These are phyloP conservation scores for Murraya paniculata DNA, from an alignment of 345 rosid species.

Conservation along the genomic window DNA sequence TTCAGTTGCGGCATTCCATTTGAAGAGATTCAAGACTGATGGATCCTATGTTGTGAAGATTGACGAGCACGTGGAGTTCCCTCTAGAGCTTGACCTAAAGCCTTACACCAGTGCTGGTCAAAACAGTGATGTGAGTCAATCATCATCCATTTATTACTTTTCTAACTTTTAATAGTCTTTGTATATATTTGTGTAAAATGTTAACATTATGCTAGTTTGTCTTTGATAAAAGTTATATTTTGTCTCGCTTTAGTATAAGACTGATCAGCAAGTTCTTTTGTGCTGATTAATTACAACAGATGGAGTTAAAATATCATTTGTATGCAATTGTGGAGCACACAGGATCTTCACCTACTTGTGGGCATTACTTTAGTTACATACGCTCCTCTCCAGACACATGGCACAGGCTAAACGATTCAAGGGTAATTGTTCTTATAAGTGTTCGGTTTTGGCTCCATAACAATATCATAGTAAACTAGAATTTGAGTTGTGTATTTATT, in stretches of 20 bases:
- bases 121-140: slow-evolving; percentile 40
- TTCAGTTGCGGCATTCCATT: slow-evolving; percentile 62
- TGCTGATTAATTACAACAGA: slow-evolving; percentile 29
- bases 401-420: slow-evolving; percentile 65
- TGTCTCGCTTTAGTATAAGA: background rate
- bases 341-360: slow-evolving; percentile 53
- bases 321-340: slow-evolving; percentile 79
- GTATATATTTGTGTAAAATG: background rate
- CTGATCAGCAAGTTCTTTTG: background rate
- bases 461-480: background rate
- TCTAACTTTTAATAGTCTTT: background rate
- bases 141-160: background rate
- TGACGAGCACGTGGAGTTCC: slow-evolving; percentile 67
- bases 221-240: background rate
- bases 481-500: background rate
- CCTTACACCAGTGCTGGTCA: slow-evolving; percentile 46
- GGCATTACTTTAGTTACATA: slow-evolving; percentile 71
- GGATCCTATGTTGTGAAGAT: slow-evolving; percentile 68
- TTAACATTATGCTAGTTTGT: background rate
- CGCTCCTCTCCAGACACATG: slow-evolving; percentile 67
- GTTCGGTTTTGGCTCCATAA: background rate
- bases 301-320: slow-evolving; percentile 51
- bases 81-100: slow-evolving; percentile 74
- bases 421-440: slow-evolving; percentile 36
- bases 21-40: slow-evolving; percentile 85